phyloP scores from a whole-genome alignment of 129 eudicot species.

The Pulicaria dysenterica region DNA sequence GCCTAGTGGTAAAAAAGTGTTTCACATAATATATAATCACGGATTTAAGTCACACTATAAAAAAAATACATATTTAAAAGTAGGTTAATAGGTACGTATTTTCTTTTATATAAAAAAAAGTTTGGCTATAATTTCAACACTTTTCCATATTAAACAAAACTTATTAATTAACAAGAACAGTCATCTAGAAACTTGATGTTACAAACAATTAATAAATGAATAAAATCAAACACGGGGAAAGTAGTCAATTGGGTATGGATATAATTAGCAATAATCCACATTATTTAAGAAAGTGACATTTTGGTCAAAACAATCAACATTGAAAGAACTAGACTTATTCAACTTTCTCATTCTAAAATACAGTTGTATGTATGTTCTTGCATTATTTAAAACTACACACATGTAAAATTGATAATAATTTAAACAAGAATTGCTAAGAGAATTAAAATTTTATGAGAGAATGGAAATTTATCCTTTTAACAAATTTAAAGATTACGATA shows the following conservation, averaged over 20 bases:
- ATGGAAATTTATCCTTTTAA: too few species aligned
- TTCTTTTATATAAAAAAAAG: neutral
- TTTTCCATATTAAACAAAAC: neutral
- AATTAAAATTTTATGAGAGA: too few species aligned
- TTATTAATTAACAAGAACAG: neutral
- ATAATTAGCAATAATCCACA: constrained; percentile 14
- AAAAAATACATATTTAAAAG: too few species aligned
- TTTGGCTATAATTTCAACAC: neutral
- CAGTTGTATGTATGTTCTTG: neutral
- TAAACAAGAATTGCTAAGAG: neutral
- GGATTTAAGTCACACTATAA: too few species aligned
- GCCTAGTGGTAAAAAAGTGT: too few species aligned
- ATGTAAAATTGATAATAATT: neutral
- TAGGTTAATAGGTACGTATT: too few species aligned
- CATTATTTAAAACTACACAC: neutral
- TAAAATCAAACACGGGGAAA: neutral
- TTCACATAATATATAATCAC: too few species aligned
- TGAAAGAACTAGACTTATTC: constrained; percentile 13
- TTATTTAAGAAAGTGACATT: constrained; percentile 25
- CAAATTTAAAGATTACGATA: too few species aligned
- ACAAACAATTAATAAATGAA: neutral
- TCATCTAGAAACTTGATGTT: neutral
- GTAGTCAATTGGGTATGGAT: neutral
- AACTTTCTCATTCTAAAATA: constrained; percentile 16
- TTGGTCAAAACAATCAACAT: constrained; percentile 30